These are phyloP conservation scores for Coniochaeta hoffmannii DNA, from an alignment of 2,329 filamentous ascomycete genomes.

Conservation along the genomic window DNA sequence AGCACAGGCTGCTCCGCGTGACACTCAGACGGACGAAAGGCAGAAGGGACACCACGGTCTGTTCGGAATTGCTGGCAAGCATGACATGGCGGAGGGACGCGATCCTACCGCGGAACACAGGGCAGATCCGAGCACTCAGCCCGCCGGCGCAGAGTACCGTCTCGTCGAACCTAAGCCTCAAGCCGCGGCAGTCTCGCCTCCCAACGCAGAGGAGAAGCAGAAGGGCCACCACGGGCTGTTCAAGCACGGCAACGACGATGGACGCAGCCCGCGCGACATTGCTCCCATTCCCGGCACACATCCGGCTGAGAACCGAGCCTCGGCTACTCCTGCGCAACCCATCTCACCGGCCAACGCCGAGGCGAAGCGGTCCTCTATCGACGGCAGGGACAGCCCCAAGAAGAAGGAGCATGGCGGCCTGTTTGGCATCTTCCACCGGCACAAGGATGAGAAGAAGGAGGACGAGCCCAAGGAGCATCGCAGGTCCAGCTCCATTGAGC, in stretches of 20 bases:
- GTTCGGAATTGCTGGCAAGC: no score
- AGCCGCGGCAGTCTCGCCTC: not conserved
- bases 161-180: not conserved
- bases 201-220: not conserved
- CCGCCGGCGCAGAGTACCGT: not conserved
- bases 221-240: not conserved
- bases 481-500: slow-evolving; percentile 3
- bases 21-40: no score
- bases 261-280: not conserved
- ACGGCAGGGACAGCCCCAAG: slow-evolving; percentile 6
- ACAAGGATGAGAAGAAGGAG: slow-evolving; percentile 10
- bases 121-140: not conserved
- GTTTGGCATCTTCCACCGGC: slow-evolving; percentile 15
- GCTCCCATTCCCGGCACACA: not conserved
- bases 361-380: slow-evolving; percentile 3
- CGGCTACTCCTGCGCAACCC: not conserved
- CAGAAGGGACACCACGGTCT: no score
- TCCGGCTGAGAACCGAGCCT: not conserved
- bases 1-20: no score
- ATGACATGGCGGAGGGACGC: not conserved
- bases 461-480: slow-evolving; percentile 3
- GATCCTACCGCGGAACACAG: not conserved
- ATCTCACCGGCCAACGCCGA: not conserved
- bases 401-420: slow-evolving; percentile 10
- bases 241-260: not conserved